phyloP scores from a whole-genome alignment of 768 basidiomycete species.

The Ramaria rubella region DNA sequence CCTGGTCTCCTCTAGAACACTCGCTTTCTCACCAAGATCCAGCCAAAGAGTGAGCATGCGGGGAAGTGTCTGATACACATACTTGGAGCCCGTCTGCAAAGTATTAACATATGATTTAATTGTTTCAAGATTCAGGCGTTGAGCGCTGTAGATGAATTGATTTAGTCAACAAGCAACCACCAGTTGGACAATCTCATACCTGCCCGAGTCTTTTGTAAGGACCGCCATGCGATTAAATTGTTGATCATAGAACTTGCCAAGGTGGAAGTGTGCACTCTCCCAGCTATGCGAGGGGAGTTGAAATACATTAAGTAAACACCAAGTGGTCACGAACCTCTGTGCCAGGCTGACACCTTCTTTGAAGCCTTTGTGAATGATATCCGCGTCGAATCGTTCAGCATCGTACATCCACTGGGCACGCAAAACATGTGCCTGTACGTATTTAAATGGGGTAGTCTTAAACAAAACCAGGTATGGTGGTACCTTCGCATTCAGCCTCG shows the following conservation, averaged over 20 bases:
- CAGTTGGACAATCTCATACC: neutral
- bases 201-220: neutral
- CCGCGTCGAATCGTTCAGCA: conserved; percentile 69
- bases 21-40: conserved; percentile 67
- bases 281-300: conserved; percentile 37
- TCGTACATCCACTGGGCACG: conserved; percentile 92
- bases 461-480: conserved; percentile 7
- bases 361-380: conserved; percentile 50
- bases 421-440: conserved; percentile 61
- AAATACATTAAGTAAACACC: neutral
- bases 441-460: neutral
- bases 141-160: conserved; percentile 34
- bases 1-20: conserved; percentile 4
- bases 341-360: conserved; percentile 27
- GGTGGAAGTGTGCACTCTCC: conserved; percentile 82
- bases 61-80: conserved; percentile 92
- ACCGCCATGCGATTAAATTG: conserved; percentile 32
- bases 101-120: conserved; percentile 64
- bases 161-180: neutral
- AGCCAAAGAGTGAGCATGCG: conserved; percentile 93
- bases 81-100: conserved; percentile 82
- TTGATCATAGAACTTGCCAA: conserved; percentile 85
- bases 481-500: conserved; percentile 67
- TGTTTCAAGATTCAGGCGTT: conserved; percentile 57
- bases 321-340: conserved; percentile 24